Percentiles rank a stretch among this genome's conserved stretches.
phyloP scores from a whole-genome alignment of 116 monocot species.

The Posidonia oceanica region DNA sequence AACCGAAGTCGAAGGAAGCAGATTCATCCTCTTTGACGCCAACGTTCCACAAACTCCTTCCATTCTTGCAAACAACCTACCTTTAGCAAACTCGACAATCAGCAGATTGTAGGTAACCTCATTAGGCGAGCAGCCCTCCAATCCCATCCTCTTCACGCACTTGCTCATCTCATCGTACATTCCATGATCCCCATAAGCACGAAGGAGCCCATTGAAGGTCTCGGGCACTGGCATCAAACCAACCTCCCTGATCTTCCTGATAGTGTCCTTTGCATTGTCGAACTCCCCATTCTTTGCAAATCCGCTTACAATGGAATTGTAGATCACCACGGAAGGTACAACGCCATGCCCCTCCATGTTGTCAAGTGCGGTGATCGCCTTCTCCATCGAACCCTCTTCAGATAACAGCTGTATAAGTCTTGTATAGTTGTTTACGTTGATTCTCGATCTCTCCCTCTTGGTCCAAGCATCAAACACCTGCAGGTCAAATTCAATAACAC shows the following conservation, averaged over 20 bases:
- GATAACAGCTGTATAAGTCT: slow-evolving; percentile 38
- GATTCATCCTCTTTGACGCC: slow-evolving; percentile 47
- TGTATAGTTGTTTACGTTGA: slow-evolving; percentile 31
- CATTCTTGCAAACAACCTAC: slow-evolving; percentile 49
- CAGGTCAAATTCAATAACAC: not conserved
- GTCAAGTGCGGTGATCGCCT: slow-evolving; percentile 25
- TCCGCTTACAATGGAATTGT: slow-evolving; percentile 49
- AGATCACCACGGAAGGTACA: slow-evolving; percentile 23
- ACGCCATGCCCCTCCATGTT: slow-evolving; percentile 44
- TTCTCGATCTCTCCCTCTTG: slow-evolving; percentile 28
- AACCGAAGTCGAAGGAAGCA: slow-evolving; percentile 34
- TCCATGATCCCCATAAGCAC: slow-evolving; percentile 41
- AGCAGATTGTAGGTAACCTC: slow-evolving; percentile 60
- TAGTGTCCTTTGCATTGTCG: slow-evolving; percentile 17
- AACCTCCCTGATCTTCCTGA: slow-evolving; percentile 39
- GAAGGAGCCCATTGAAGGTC: slow-evolving; percentile 63
- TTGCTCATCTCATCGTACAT: slow-evolving; percentile 69
- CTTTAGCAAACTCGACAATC: slow-evolving; percentile 41
- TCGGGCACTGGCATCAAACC: slow-evolving; percentile 33
- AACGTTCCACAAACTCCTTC: slow-evolving; percentile 41
- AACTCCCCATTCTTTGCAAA: slow-evolving; percentile 44
- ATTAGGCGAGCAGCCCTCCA: slow-evolving; percentile 42
- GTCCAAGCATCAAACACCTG: slow-evolving; percentile 68
- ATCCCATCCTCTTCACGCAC: slow-evolving; percentile 55
- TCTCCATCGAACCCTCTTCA: slow-evolving; percentile 24